A percentile compares a stretch with the other conserved stretches of the same genome.
Conservation (phyloP, 179 eudicot genomes). For the Sideroxylon spinosum region DNA sequence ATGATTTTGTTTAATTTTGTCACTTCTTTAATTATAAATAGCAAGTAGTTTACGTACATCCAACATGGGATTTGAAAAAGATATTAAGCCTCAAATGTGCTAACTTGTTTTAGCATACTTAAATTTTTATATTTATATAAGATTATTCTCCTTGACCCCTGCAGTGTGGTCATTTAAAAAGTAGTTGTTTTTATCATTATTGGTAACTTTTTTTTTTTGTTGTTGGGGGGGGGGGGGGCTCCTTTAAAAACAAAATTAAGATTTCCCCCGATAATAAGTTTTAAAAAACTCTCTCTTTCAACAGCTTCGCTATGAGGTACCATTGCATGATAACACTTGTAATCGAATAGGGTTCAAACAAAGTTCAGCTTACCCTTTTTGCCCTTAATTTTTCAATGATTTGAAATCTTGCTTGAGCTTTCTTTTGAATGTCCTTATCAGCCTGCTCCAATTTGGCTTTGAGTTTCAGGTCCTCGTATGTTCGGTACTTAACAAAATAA, state of each 20-base stretch:
- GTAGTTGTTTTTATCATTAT: neutral
- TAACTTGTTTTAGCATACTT: neutral
- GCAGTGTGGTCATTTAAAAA: neutral
- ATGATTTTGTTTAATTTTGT: neutral
- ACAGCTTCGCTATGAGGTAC: neutral
- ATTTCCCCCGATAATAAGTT: neutral
- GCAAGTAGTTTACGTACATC: neutral
- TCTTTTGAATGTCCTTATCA: slow-evolving; percentile 57
- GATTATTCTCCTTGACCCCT: neutral
- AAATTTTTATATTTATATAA: neutral
- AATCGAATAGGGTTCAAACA: neutral
- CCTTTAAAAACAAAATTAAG: neutral
- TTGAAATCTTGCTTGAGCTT: slow-evolving; percentile 38
- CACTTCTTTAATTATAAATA: neutral
- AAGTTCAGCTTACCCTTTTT: slow-evolving; percentile 43
- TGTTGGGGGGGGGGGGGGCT: too few species aligned
- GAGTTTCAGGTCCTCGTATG: slow-evolving; percentile 59
- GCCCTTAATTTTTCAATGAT: slow-evolving; percentile 48
- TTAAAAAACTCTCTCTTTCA: neutral
- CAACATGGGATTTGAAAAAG: neutral
- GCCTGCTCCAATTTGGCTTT: slow-evolving; percentile 51
- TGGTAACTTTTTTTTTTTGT: too few species aligned
- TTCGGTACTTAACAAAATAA: slow-evolving; percentile 52
- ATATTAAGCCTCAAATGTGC: neutral
- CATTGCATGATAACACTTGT: neutral